Percentiles rank a stretch among this genome's conserved stretches.
phyloP scores from a whole-genome alignment of 768 basidiomycete species.

The Russula ochroleuca region DNA sequence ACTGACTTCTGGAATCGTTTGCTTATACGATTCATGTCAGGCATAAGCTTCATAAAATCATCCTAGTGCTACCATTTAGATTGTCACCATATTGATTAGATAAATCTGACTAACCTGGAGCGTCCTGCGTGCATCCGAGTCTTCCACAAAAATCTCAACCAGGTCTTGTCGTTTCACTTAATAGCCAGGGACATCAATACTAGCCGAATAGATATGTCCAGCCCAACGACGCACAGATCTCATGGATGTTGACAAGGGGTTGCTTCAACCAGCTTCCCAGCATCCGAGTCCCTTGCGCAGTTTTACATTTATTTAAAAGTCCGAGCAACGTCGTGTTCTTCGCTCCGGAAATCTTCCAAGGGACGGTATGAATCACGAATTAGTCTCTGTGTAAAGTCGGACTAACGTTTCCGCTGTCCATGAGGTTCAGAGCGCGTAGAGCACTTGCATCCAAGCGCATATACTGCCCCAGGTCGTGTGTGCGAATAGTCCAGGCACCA shows the following conservation, averaged over 20 bases:
- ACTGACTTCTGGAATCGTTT: conserved; percentile 85
- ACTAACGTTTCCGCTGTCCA: conserved; percentile 52
- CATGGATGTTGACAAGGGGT: conserved; percentile 88
- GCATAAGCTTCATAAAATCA: conserved; percentile 85
- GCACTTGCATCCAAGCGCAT: conserved; percentile 98
- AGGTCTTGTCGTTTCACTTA: conserved; percentile 81
- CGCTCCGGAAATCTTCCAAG: conserved; percentile 49
- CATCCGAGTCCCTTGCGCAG: conserved; percentile 85
- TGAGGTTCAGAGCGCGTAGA: conserved; percentile 79
- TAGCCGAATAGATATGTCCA: not conserved
- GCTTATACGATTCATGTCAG: conserved; percentile 86
- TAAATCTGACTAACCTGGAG: conserved; percentile 54
- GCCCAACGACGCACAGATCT: conserved; percentile 60
- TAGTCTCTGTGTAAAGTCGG: not conserved
- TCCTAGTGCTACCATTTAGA: conserved; percentile 47
- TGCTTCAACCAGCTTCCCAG: conserved; percentile 94
- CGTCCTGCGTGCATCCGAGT: conserved; percentile 61
- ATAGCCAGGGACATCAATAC: conserved; percentile 1
- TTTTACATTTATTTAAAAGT: conserved; percentile 92
- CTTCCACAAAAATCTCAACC: conserved; percentile 82
- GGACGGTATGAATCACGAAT: not conserved
- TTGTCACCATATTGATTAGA: not conserved
- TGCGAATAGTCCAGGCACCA: conserved; percentile 72
- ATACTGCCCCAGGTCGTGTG: conserved; percentile 89
- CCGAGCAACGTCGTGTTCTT: conserved; percentile 88